Conservation (phyloP, 139 green algal species). For the Coelastrella sp. region DNA sequence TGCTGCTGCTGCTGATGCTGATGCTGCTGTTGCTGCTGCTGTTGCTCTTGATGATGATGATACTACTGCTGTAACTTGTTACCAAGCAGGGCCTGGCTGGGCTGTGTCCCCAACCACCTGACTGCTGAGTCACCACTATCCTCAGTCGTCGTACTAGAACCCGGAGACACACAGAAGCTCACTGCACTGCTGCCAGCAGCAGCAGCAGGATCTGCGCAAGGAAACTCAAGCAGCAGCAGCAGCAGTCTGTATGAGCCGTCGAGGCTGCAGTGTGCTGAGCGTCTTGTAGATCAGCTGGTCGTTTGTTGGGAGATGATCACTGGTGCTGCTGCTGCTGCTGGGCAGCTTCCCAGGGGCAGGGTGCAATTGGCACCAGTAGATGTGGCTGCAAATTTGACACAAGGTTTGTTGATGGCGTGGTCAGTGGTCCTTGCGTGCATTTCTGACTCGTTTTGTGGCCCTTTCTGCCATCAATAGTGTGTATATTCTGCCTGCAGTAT, state of each 20-base stretch:
- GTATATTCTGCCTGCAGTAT: not conserved
- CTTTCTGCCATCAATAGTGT: not conserved
- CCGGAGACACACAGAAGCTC: constrained; percentile 35
- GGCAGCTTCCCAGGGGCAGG: constrained; percentile 4
- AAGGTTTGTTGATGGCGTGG: not conserved
- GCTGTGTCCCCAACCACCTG: not conserved
- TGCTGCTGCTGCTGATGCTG: too few species aligned
- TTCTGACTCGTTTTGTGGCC: not conserved
- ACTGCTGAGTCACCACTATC: constrained; percentile 35
- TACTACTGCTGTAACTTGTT: too few species aligned
- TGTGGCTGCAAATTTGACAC: constrained; percentile 4
- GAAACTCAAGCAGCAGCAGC: not conserved
- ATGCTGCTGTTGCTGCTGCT: too few species aligned
- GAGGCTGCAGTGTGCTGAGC: constrained; percentile 15
- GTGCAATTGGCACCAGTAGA: constrained; percentile 40
- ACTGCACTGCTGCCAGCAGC: constrained; percentile 18
- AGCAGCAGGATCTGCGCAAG: not conserved
- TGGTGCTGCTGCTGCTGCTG: constrained; percentile 32
- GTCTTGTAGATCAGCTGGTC: constrained; percentile 27
- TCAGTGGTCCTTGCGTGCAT: not conserved
- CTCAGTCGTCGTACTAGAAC: constrained; percentile 46
- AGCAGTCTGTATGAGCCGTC: not conserved
- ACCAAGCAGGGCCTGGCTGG: constrained; percentile 31
- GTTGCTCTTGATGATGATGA: too few species aligned
- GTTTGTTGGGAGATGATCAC: constrained; percentile 54